Evolutionary conservation across 2,329 filamentous ascomycete species (phyloP), one percentile per base, ranked within the genome.

Genomic region (Colletotrichum siamense): DNA sequence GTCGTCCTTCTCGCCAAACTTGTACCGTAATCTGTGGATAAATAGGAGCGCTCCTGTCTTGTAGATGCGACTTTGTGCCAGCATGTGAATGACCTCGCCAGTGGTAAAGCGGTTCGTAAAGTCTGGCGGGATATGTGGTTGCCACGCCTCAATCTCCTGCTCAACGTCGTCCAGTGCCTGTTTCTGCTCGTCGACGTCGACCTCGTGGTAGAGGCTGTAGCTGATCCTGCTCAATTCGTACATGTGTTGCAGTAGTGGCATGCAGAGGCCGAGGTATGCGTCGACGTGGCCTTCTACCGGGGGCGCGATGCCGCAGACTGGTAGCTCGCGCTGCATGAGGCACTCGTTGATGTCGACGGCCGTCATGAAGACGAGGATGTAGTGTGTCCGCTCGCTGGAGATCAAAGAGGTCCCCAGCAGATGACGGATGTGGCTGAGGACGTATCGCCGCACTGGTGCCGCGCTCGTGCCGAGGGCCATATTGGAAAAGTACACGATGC

Each of bases 51-150:
- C 78, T 3, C 79, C 79, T 5, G 78, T 66, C 6, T 78, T 79
- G 71, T 81, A 77, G 15, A 80, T 79, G 22, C 80, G 79, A 3
- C 78, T 79, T 30, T 83, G 82, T 15, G 80, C 81, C 57, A 82
- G 73, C 81, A 83, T 82, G 63, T 81, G 81, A 0, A 79, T 74
- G 3, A 82, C 75, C 32, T 83, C 82, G 12, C 66, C 61, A 1
- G 79, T 59, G 6, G 77, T 78, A 22, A 79, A 82, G 6, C 59
- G 55, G 1, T 30, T 71, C 9, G 63, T 73, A 61, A 82, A 81
- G 55, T 72, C 78, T 8, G 74, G 61, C 4, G 80, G 80, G 15
- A 80, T 75, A 5, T 69, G 32, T 2, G 81, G 81, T 24, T 78
- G 76, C 81, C 81, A 82, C 1, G 61, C 65, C 8, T 71, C 65